Evolutionary conservation across 441 rosid species (phyloP), one percentile per base, ranked within the genome.

Genomic region (Francoa sonchifolia): DNA sequence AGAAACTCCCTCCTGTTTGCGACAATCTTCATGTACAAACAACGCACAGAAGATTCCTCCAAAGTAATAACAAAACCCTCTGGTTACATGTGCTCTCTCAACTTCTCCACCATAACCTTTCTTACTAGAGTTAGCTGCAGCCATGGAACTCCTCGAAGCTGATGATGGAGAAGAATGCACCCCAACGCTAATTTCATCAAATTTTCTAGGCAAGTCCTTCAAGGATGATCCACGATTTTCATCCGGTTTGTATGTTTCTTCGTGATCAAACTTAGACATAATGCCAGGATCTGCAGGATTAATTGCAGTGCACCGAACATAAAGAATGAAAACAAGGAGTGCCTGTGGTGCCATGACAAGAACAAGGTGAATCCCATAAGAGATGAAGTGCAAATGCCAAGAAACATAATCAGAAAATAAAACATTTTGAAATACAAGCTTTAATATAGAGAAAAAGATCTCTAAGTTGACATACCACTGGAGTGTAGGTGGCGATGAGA

Each of bases 221-320:
- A 45, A 62, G 4, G 75, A 47, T 50, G 68, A 54, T 18, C 54
- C 65, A 47, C 48, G 60, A 25, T 54, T 61, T 36, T 13, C 36
- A 48, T 57, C 62, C 45, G 40, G 44, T 49, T 53, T 41, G 21
- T 48, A 36, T 42, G 65, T 50, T 8, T 32, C 55, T 42, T 33
- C 50, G 9, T 51, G 31, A 16, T 68, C 67, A 44, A 73, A 77
- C 19, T 65, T 77, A 5, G 74, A 77, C 85, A 73, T 71, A 43
- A 77, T 77, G 19, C 85, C 78, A 28, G 85, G 81, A 73, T 77
- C 85, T 20, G 85, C 81, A 30, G 81, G 85, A 59, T 77, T 77
- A 37, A 77, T 77, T 16, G 81, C 81, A 49, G 85, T 77, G 60
- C 76, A 73, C 11, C 78, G 74, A 53, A 71, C 78, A 64, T 77